Evolutionary conservation across 345 rosid species (phyloP).

Genomic region (Psidium guajava): DNA sequence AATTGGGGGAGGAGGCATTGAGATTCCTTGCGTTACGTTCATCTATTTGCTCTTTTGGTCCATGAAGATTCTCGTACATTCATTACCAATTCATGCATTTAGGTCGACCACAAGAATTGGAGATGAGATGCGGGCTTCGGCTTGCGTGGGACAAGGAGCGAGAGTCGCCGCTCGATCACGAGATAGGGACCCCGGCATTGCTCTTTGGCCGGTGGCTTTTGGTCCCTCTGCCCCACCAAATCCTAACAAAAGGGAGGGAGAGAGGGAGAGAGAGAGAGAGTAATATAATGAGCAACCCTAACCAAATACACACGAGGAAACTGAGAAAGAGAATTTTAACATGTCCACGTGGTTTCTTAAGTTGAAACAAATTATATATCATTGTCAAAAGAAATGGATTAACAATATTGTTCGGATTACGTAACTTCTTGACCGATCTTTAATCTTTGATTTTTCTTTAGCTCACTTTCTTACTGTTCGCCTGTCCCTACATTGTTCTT

Average conservation of each 20-base stretch:
- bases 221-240: background rate
- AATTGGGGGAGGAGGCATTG: background rate
- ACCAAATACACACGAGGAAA: background rate
- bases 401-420: background rate
- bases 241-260: background rate
- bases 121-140: background rate
- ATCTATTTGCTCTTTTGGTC: background rate
- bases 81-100: background rate
- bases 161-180: background rate
- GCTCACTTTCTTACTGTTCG: background rate
- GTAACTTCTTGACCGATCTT: background rate
- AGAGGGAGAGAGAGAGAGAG: background rate
- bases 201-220: background rate
- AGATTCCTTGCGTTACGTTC: background rate
- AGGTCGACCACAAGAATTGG: background rate
- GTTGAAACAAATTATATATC: rapidly evolving
- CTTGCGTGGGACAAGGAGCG: background rate
- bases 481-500: background rate
- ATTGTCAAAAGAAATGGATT: background rate
- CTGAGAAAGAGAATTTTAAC: background rate
- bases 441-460: background rate
- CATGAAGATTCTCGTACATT: background rate
- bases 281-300: background rate
- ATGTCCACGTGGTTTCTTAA: background rate
- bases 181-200: background rate